phyloP scores from a whole-genome alignment of 1,284 basidiomycete species.

The Moniliophthora roreri region DNA sequence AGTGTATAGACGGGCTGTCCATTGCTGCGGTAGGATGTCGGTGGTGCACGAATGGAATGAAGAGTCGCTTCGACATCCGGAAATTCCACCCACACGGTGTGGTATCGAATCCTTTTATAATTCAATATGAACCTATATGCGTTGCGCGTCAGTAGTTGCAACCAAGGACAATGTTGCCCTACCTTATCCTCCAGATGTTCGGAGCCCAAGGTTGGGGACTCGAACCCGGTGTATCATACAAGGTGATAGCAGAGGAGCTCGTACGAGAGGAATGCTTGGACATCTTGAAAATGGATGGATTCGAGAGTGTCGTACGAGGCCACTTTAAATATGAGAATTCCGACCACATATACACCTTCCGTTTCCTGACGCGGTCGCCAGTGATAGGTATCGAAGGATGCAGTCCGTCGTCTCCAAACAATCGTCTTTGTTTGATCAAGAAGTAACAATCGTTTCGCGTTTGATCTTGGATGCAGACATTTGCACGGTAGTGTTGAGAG shows the following conservation, averaged over 20 bases:
- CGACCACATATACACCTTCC: no score
- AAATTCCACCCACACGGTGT: slow-evolving; percentile 68
- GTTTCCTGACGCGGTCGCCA: no score
- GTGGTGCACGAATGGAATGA: slow-evolving; percentile 56
- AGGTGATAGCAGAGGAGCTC: slow-evolving; percentile 46
- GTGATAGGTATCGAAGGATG: no score
- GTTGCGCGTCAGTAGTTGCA: neutral
- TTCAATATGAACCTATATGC: slow-evolving; percentile 64
- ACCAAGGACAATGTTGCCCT: neutral
- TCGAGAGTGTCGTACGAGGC: no score
- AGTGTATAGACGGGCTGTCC: slow-evolving; percentile 64
- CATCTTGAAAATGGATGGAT: no score
- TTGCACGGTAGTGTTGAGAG: no score
- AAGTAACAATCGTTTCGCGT: no score
- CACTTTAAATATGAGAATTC: no score
- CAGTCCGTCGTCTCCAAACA: no score
- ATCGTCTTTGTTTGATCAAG: no score
- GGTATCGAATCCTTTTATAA: slow-evolving; percentile 66
- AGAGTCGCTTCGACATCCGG: slow-evolving; percentile 63
- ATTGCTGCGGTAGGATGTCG: slow-evolving; percentile 49
- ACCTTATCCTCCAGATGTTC: slow-evolving; percentile 63
- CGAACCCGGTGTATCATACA: slow-evolving; percentile 65
- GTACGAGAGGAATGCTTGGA: neutral
- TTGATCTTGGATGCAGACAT: no score
- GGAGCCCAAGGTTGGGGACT: slow-evolving; percentile 69